Percentiles rank a stretch among this genome's conserved stretches.
These are phyloP conservation scores for Gossypium anomalum DNA, from an alignment of 345 rosid species.

Conservation along the genomic window DNA sequence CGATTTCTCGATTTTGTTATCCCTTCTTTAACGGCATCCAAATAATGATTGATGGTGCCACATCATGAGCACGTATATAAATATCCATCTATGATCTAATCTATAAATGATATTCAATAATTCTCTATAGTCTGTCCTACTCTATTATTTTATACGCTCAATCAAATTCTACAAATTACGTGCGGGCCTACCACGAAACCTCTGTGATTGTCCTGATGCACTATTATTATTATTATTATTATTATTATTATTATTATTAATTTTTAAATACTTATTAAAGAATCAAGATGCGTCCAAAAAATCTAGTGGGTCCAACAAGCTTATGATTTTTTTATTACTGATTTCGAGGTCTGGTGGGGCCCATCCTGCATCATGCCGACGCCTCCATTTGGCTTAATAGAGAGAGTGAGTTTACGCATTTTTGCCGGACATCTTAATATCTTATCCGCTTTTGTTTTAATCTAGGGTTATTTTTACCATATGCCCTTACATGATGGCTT, in stretches of 20 bases:
- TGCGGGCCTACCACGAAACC: constrained; percentile 4
- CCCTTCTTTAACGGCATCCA: too few species aligned
- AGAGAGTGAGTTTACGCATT: neutral
- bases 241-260: neutral
- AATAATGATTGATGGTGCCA: too few species aligned
- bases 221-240: too few species aligned
- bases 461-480: too few species aligned
- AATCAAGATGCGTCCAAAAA: neutral
- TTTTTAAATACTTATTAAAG: too few species aligned
- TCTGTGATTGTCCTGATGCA: neutral
- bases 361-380: too few species aligned
- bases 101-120: neutral
- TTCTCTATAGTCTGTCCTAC: neutral
- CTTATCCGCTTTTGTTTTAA: neutral
- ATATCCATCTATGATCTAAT: neutral
- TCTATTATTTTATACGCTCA: neutral
- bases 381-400: neutral
- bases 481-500: too few species aligned
- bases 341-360: neutral
- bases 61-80: too few species aligned
- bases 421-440: neutral
- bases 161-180: neutral
- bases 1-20: too few species aligned
- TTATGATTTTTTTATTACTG: neutral
- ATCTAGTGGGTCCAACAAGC: neutral